Percentiles rank a stretch among this genome's conserved stretches.
phyloP scores from a whole-genome alignment of 768 basidiomycete genomes.

The Auriscalpium microsporum region DNA sequence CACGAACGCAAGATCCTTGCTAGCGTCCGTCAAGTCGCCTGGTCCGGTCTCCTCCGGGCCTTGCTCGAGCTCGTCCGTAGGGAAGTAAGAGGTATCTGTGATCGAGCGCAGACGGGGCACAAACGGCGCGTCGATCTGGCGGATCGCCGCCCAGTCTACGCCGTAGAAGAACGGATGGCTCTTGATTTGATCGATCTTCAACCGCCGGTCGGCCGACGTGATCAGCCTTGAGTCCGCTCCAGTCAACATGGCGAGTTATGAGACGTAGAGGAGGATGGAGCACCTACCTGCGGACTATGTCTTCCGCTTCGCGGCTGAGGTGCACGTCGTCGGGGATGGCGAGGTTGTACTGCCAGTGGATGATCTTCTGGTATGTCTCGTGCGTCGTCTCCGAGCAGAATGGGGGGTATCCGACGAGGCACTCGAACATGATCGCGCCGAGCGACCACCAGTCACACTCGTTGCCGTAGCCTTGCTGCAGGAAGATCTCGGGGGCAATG shows the following conservation, averaged over 20 bases:
- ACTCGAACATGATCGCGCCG: conserved; percentile 98
- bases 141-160: conserved; percentile 86
- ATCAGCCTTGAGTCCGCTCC: conserved; percentile 48
- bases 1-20: conserved; percentile 53
- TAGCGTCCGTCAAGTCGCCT: conserved; percentile 32
- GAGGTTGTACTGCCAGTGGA: conserved; percentile 86
- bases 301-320: conserved; percentile 84
- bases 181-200: conserved; percentile 83
- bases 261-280: not conserved
- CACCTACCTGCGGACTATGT: conserved; percentile 71
- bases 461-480: conserved; percentile 94
- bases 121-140: conserved; percentile 89
- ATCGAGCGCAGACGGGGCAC: conserved; percentile 91
- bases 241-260: not conserved
- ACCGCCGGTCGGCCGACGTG: conserved; percentile 70
- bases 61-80: conserved; percentile 87
- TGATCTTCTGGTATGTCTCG: conserved; percentile 96
- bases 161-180: conserved; percentile 91
- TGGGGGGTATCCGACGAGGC: conserved; percentile 92
- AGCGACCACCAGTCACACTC: conserved; percentile 99
- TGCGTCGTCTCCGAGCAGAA: conserved; percentile 96
- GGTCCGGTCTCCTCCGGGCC: conserved; percentile 39
- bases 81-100: conserved; percentile 98
- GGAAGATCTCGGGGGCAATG: conserved; percentile 95
- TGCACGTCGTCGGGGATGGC: conserved; percentile 92